Evolutionary conservation across 345 rosid genomes (phyloP).

Genomic region (Aquilaria yunnanensis): DNA sequence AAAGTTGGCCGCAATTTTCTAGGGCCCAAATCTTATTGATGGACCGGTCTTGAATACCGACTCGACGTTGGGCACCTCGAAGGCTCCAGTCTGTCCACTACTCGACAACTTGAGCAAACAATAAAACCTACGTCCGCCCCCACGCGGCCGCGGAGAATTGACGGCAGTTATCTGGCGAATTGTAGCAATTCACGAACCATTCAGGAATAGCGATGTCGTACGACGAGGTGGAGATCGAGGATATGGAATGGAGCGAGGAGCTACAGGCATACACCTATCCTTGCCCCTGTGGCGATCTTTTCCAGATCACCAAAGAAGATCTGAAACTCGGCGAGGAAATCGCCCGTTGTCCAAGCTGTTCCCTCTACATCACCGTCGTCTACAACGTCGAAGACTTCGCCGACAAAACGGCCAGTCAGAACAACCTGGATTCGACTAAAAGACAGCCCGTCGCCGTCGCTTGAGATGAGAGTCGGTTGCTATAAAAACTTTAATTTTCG

Average conservation of each 20-base stretch:
- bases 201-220: constrained; percentile 53
- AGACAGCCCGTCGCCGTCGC: constrained; percentile 55
- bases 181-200: too few relatives aligned
- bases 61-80: too few relatives aligned
- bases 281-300: constrained; percentile 91
- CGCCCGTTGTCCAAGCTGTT: constrained; percentile 90
- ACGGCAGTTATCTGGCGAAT: too few relatives aligned
- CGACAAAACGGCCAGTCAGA: constrained; percentile 24
- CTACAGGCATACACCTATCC: constrained; percentile 75
- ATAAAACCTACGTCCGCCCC: too few relatives aligned
- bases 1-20: too few relatives aligned
- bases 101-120: too few relatives aligned
- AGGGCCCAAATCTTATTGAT: too few relatives aligned
- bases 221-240: constrained; percentile 98
- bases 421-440: constrained; percentile 31
- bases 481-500: neutral
- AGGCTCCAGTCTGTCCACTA: too few relatives aligned
- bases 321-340: constrained; percentile 80
- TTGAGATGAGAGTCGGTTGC: constrained; percentile 14
- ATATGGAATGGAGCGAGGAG: constrained; percentile 94
- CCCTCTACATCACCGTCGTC: constrained; percentile 81
- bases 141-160: too few relatives aligned
- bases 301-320: constrained; percentile 88
- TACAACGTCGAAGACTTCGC: constrained; percentile 80
- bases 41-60: too few relatives aligned